Base-by-base conservation (phyloP, 306 rosid species). In the Argentina anserina region DNA sequence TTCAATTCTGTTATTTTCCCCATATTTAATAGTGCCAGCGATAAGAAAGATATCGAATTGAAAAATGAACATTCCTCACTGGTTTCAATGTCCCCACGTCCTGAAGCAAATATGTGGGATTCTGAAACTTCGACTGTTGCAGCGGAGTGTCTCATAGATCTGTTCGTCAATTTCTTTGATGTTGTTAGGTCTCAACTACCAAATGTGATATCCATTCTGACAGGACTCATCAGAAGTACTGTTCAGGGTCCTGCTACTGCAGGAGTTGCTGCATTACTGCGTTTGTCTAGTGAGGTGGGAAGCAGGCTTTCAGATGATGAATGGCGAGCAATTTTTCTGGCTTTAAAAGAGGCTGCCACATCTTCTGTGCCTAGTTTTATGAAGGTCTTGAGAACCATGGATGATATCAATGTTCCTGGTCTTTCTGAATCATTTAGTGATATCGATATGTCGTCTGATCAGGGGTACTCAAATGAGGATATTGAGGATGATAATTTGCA, bases 241-340 rank as follows among this genome's bases (percentile, higher is more conserved):
- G 82, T 89, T 84, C 97, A 87, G 73, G 96, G 97, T 85, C 89
- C 87, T 37, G 90, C 99, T 62, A 90, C 97, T 74, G 88, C 95
- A 9, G 99, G 97, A 26, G 97, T 91, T 68, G 88, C 97, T 55
- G 91, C 90, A 37, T 75, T 94, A 81, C 84, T 88, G 75, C 95
- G 91, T 46, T 84, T 94, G 87, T 81, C 94, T 14, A 78, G 87
- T 9, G 93, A 89, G 60, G 82, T 91, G 75, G 91, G 96, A 67
- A 81, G 81, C 79, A 89, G 81, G 85, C 83, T 94, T 76, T 84
- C 90, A 4, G 95, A 87, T 77, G 79, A 87, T 31, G 99, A 91
- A 70, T 94, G 99, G 99, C 83, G 84, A 71, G 85, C 79, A 52
- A 85, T 94, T 58, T 94, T 91, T 83, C 76, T 81, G 61, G 87